These are phyloP conservation scores for Solanum hybrid DNA, from an alignment of 305 asterid species.

Conservation along the genomic window DNA sequence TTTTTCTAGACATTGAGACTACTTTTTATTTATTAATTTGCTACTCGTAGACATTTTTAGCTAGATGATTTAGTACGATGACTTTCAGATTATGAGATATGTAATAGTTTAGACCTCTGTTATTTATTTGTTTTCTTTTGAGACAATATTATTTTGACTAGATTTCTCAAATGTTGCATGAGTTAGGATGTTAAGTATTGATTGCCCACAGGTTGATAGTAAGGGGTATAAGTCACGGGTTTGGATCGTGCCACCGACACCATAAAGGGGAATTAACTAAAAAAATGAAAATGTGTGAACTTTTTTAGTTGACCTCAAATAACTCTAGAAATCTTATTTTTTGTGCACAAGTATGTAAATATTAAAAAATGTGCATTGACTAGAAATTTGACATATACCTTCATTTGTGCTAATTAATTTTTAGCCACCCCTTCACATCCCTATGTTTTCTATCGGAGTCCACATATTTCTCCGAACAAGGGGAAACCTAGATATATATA, in stretches of 20 bases:
- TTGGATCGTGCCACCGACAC: background rate
- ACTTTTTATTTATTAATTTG: background rate
- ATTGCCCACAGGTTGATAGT: too few species aligned
- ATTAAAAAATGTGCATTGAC: background rate
- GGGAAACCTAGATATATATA: background rate
- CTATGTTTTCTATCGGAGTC: background rate
- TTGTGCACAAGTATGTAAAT: background rate
- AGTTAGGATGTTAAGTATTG: background rate
- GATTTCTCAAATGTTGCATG: background rate
- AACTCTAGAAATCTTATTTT: background rate
- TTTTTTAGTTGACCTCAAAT: background rate
- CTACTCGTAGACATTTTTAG: background rate
- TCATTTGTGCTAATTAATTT: background rate
- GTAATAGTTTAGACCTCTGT: background rate
- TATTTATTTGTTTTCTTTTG: background rate
- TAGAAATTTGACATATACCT: background rate
- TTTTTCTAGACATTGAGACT: background rate
- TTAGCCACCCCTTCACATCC: background rate
- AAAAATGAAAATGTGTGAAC: background rate
- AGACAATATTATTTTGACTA: too few species aligned
- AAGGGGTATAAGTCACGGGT: background rate
- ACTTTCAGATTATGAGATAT: background rate
- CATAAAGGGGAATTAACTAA: background rate
- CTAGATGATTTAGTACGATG: background rate
- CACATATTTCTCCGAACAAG: background rate